These are phyloP conservation scores for Phialocephala subalpina DNA, from an alignment of 2,329 filamentous ascomycete species.

Conservation along the genomic window DNA sequence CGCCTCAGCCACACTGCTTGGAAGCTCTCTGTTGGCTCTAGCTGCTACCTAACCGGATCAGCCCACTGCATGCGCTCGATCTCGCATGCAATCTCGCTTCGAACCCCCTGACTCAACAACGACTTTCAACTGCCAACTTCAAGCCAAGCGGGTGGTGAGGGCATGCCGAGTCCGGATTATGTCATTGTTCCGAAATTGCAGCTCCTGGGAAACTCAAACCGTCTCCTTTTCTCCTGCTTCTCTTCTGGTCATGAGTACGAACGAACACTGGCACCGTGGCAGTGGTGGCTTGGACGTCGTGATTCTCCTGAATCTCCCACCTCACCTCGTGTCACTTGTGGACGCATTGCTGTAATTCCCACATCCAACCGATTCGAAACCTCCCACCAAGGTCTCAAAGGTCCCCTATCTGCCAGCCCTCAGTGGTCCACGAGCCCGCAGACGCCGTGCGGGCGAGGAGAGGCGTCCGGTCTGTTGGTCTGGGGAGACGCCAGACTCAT, in stretches of 20 bases:
- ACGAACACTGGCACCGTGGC: not conserved
- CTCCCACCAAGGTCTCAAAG: not conserved
- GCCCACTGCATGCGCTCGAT: slow-evolving; percentile 1
- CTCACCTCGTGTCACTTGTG: slow-evolving; percentile 13
- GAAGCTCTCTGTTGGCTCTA: no score
- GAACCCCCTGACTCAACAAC: not conserved
- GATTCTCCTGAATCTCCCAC: slow-evolving; percentile 14
- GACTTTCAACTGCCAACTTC: not conserved
- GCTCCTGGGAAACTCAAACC: not conserved
- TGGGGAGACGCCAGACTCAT: not conserved
- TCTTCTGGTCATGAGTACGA: not conserved
- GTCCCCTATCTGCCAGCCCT: not conserved
- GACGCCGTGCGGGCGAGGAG: not conserved
- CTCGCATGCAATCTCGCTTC: slow-evolving; percentile 11
- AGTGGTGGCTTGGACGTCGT: slow-evolving; percentile 15
- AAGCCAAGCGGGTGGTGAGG: not conserved
- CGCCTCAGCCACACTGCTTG: not conserved
- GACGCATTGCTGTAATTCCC: slow-evolving; percentile 28
- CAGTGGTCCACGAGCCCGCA: not conserved
- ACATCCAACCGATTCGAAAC: slow-evolving; percentile 24
- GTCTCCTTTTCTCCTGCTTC: slow-evolving; percentile 7
- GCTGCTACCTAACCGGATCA: no score
- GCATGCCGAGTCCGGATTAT: not conserved
- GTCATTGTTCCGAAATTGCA: slow-evolving; percentile 7
- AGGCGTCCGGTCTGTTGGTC: not conserved